Percentiles rank a stretch among this genome's conserved stretches.
phyloP scores from a whole-genome alignment of 1,284 basidiomycete species.

The Sparassis latifolia region DNA sequence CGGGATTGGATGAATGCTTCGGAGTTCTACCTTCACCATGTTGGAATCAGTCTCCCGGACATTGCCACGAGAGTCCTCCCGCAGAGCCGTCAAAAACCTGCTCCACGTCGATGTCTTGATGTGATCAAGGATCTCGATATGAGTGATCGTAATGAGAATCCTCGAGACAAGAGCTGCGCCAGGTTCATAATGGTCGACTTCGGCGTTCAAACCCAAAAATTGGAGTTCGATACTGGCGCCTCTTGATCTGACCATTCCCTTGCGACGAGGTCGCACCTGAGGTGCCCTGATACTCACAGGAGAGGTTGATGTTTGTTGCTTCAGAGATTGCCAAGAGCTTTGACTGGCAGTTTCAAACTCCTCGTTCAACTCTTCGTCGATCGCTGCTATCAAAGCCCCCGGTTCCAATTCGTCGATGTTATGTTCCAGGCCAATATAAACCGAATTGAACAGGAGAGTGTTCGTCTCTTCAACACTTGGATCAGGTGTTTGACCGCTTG shows the following conservation, averaged over 20 bases:
- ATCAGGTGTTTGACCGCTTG: constrained; percentile 85
- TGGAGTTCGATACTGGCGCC: constrained; percentile 82
- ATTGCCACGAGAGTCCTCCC: constrained; percentile 78
- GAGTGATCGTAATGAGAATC: constrained; percentile 56
- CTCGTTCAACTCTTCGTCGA: constrained; percentile 84
- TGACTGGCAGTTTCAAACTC: constrained; percentile 64
- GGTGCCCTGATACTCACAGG: constrained; percentile 32
- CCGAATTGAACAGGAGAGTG: constrained; percentile 85
- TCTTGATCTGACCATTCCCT: constrained; percentile 70
- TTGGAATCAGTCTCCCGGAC: constrained; percentile 84
- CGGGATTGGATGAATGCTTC: constrained; percentile 64
- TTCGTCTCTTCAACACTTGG: constrained; percentile 74
- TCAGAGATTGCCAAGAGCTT: constrained; percentile 83
- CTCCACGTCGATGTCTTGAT: constrained; percentile 98
- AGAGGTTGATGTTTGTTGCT: constrained; percentile 34
- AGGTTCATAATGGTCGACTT: constrained; percentile 60
- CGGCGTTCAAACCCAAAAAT: constrained; percentile 58
- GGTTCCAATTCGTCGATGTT: constrained; percentile 71
- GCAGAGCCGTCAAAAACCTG: constrained; percentile 87
- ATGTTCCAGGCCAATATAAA: constrained; percentile 81
- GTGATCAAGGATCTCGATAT: constrained; percentile 91
- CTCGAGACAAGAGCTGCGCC: constrained; percentile 57
- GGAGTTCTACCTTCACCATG: constrained; percentile 88
- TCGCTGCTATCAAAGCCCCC: constrained; percentile 76
- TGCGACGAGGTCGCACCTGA: constrained; percentile 43